Evolutionary conservation across 495 filamentous ascomycete genomes (phyloP).

Genomic region (Xylaria grammica): DNA sequence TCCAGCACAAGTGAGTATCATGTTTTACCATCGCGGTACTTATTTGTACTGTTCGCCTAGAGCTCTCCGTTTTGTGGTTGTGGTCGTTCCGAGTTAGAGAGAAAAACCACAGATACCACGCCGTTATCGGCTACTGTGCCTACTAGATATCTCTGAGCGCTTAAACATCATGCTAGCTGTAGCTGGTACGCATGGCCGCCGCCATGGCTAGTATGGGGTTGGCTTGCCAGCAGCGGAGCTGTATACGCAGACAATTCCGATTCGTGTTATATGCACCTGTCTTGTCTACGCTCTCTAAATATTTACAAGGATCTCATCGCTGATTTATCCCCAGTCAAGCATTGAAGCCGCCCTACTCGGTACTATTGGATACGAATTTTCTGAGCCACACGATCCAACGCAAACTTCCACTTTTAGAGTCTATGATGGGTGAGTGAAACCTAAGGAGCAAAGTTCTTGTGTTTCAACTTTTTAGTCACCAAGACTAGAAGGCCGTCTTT

Average conservation of each 20-base stretch:
- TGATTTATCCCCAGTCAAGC: constrained; percentile 55
- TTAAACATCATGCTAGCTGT: too few relatives aligned
- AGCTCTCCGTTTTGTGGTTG: background rate
- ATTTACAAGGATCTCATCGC: background rate
- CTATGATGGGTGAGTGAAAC: constrained; percentile 54
- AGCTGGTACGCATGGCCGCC: too few relatives aligned
- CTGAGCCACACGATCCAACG: constrained; percentile 86
- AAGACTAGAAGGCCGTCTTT: background rate
- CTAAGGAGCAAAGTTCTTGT: background rate
- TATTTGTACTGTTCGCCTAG: background rate
- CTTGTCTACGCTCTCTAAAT: background rate
- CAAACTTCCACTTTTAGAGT: constrained; percentile 85
- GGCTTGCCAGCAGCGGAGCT: background rate
- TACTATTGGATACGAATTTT: constrained; percentile 93
- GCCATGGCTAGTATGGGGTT: too few relatives aligned
- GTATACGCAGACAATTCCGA: background rate
- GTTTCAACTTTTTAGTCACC: background rate
- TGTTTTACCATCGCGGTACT: background rate
- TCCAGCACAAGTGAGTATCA: constrained; percentile 71
- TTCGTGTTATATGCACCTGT: background rate
- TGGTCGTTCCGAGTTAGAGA: too few relatives aligned
- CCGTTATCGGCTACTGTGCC: too few relatives aligned
- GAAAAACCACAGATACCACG: too few relatives aligned
- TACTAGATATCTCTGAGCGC: too few relatives aligned
- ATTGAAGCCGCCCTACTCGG: constrained; percentile 84